phyloP scores from a whole-genome alignment of 805 yeast species.

The Lipomyces yamadae region DNA sequence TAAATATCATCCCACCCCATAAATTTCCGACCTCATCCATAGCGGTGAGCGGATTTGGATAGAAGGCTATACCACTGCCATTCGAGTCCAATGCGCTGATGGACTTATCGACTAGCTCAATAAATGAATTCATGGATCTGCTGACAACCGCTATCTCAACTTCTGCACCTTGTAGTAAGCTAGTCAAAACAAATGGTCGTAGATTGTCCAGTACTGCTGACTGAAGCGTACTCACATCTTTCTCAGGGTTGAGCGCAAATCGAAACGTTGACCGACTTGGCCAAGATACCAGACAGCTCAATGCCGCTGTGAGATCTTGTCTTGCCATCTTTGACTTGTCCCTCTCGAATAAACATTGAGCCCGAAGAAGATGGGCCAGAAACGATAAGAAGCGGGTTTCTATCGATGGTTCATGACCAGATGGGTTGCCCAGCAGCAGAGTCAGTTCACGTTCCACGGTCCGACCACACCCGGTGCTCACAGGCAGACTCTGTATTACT shows the following conservation, averaged over 20 bases:
- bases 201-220: slow-evolving; percentile 6
- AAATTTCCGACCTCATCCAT: background rate
- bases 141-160: background rate
- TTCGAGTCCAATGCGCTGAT: background rate
- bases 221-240: background rate
- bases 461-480: background rate
- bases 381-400: background rate
- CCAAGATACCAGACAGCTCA: background rate
- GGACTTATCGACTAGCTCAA: background rate
- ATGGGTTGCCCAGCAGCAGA: slow-evolving; percentile 3
- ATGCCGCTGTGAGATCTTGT: background rate
- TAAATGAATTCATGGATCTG: background rate
- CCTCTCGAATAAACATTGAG: slow-evolving; percentile 21
- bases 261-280: background rate
- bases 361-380: slow-evolving; percentile 20
- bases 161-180: background rate
- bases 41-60: background rate
- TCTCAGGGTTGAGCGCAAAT: background rate
- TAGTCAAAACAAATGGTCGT: slow-evolving; percentile 8
- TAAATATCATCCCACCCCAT: slow-evolving; percentile 19
- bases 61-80: background rate
- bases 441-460: slow-evolving; percentile 20
- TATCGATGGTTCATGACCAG: background rate
- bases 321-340: slow-evolving; percentile 15
- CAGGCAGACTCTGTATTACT: background rate